phyloP scores from a whole-genome alignment of 2,329 filamentous ascomycete species.

The Colletotrichum spinosum region DNA sequence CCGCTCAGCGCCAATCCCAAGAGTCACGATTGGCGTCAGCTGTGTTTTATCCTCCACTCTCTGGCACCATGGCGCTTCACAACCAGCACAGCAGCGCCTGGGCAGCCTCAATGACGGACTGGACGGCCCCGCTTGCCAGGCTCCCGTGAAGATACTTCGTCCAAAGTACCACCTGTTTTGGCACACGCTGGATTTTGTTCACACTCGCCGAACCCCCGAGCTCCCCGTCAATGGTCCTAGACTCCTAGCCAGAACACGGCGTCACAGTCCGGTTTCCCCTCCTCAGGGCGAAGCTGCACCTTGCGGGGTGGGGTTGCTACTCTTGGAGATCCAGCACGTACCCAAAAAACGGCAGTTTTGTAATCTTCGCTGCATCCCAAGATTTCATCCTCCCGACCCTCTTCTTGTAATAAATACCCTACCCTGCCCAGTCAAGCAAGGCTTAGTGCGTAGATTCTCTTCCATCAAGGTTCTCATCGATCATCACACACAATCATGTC shows the following conservation, averaged over 20 bases:
- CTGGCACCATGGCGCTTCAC: constrained; percentile 12
- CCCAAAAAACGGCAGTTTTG: constrained; percentile 32
- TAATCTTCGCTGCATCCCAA: constrained; percentile 19
- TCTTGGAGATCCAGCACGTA: constrained; percentile 22
- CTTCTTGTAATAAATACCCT: constrained; percentile 35
- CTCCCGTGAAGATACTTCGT: neutral
- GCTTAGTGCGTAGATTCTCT: constrained; percentile 26
- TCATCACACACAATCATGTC: constrained; percentile 30
- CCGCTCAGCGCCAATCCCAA: neutral
- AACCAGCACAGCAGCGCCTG: neutral
- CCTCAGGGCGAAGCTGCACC: constrained; percentile 4
- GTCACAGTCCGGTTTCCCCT: constrained; percentile 2
- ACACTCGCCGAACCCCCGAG: constrained; percentile 36
- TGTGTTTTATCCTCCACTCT: constrained; percentile 22
- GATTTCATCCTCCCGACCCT: neutral
- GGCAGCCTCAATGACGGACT: constrained; percentile 19
- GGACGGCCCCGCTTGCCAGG: constrained; percentile 27
- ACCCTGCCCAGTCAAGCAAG: constrained; percentile 28
- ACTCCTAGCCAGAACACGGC: too few relatives aligned
- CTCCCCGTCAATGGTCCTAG: neutral
- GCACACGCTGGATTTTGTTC: constrained; percentile 2
- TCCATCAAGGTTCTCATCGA: constrained; percentile 39
- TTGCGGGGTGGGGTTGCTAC: constrained; percentile 29
- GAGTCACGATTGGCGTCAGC: constrained; percentile 23
- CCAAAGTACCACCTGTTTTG: too few relatives aligned